Evolutionary conservation across 176 grass and related monocot genomes (phyloP).

Genomic region (Bonia amplexicaulis): DNA sequence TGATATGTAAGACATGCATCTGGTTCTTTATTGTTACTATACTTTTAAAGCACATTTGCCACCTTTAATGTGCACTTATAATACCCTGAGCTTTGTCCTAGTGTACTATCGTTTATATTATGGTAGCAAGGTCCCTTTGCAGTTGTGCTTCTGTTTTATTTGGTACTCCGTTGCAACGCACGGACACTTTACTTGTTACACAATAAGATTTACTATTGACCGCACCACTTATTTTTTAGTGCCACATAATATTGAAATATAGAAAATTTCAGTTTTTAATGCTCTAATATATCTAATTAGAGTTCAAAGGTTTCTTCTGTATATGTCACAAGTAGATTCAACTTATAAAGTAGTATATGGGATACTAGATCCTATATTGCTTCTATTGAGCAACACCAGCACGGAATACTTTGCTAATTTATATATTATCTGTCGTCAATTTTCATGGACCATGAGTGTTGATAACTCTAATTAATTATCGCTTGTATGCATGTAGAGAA

Average conservation of each 20-base stretch:
- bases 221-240: not conserved
- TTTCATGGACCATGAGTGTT: not conserved
- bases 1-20: constrained; percentile 66
- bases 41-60: not conserved
- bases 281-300: not conserved
- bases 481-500: not conserved
- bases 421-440: not conserved
- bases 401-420: not conserved
- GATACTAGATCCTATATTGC: not conserved
- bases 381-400: not conserved
- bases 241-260: constrained; percentile 7
- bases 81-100: not conserved
- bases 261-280: not conserved
- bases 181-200: not conserved
- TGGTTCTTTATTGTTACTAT: constrained; percentile 16
- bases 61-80: not conserved
- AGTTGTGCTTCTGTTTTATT: not conserved
- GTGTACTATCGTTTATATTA: not conserved
- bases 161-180: too few relatives aligned
- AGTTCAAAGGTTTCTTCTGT: not conserved
- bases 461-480: not conserved
- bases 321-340: not conserved
- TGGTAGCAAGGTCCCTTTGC: not conserved
- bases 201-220: not conserved
- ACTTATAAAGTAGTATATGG: not conserved